phyloP scores from a whole-genome alignment of 2,329 filamentous ascomycete species.

The Phialophora verrucosa region DNA sequence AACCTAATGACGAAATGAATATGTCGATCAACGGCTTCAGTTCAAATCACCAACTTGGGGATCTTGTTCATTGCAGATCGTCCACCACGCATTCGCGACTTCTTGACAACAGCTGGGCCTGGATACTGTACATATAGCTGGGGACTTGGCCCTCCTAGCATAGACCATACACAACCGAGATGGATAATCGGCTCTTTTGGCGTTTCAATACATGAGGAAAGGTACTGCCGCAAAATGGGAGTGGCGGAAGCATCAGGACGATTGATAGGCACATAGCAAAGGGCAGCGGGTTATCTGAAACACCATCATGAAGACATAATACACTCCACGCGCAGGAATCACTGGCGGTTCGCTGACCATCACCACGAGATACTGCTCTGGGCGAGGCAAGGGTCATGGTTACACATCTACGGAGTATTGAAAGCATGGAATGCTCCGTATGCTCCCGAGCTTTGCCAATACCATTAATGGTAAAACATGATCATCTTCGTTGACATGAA shows the following conservation, averaged over 20 bases:
- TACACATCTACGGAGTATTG: neutral
- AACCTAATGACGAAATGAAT: conserved; percentile 22
- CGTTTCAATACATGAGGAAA: neutral
- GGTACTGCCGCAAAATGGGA: neutral
- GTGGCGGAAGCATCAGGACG: neutral
- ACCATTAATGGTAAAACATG: neutral
- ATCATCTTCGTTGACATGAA: neutral
- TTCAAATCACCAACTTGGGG: conserved; percentile 12
- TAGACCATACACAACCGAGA: conserved; percentile 7
- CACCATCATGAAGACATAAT: conserved; percentile 1
- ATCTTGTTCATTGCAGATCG: conserved; percentile 2
- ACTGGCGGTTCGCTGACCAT: neutral
- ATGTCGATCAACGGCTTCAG: conserved; percentile 20
- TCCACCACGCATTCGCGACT: neutral
- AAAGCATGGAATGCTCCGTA: neutral
- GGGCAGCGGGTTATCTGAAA: conserved; percentile 4
- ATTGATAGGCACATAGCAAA: conserved; percentile 2
- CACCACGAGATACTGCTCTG: neutral
- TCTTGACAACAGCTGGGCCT: conserved; percentile 5
- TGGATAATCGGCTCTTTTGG: conserved; percentile 12
- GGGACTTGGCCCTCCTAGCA: neutral
- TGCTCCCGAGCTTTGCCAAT: neutral
- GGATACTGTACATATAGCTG: conserved; percentile 7
- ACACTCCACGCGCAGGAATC: neutral
- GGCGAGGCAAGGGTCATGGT: neutral